Conservation (phyloP, 768 basidiomycete species). For the Lentinula aciculospora region DNA sequence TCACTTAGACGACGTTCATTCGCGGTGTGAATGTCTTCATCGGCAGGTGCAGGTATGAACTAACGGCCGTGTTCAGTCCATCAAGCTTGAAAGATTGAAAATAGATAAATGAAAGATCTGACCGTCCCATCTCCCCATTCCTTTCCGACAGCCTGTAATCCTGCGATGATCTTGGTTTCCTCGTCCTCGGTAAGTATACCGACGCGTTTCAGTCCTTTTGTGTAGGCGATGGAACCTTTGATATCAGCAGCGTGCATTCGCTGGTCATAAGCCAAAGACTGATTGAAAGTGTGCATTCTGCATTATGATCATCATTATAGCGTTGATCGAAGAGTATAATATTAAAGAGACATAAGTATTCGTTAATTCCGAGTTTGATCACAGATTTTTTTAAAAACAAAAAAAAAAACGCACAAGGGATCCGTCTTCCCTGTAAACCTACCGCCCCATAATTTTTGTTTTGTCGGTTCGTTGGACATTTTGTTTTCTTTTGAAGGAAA, state of each 20-base stretch:
- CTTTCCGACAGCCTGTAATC: slow-evolving; percentile 65
- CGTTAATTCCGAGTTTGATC: too few species aligned
- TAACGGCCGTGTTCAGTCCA: slow-evolving; percentile 20
- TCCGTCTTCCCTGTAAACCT: slow-evolving; percentile 88
- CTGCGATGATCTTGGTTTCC: slow-evolving; percentile 63
- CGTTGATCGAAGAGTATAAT: too few species aligned
- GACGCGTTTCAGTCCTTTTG: slow-evolving; percentile 76
- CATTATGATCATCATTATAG: too few species aligned
- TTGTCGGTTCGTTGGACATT: slow-evolving; percentile 39
- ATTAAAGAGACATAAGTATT: too few species aligned
- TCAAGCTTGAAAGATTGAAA: background rate
- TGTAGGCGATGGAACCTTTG: slow-evolving; percentile 91
- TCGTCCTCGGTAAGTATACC: slow-evolving; percentile 81
- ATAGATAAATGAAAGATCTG: slow-evolving; percentile 18
- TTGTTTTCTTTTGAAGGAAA: too few species aligned
- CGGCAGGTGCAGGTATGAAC: slow-evolving; percentile 79
- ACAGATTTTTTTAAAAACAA: too few species aligned
- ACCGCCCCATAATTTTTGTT: slow-evolving; percentile 85
- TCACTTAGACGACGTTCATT: slow-evolving; percentile 94
- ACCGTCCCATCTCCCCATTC: slow-evolving; percentile 86
- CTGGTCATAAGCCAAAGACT: slow-evolving; percentile 91
- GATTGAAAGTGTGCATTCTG: slow-evolving; percentile 98
- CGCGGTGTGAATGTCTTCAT: slow-evolving; percentile 98
- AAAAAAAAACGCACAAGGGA: slow-evolving; percentile 53
- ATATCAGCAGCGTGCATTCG: slow-evolving; percentile 93